Conservation (phyloP, 495 filamentous ascomycete species). For the Elaphomyces granulatus region DNA sequence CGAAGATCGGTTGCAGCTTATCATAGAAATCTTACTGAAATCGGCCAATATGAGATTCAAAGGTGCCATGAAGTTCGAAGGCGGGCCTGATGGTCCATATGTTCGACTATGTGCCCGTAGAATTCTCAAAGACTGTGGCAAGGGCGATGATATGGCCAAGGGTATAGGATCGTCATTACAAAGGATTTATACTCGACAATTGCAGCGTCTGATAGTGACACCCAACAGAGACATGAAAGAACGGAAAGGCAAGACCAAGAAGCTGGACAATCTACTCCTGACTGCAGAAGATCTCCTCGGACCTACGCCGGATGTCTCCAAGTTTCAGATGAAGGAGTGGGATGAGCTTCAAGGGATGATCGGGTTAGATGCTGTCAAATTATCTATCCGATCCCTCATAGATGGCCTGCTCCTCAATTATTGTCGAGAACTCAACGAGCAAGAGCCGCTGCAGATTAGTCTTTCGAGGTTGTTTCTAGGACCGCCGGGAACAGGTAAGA, state of each 20-base stretch:
- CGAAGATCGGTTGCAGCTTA: too few species aligned
- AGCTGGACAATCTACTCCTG: slow-evolving; percentile 11
- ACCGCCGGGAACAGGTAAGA: slow-evolving; percentile 41
- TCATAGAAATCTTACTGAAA: too few species aligned
- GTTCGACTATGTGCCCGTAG: slow-evolving; percentile 42
- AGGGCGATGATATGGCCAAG: slow-evolving; percentile 42
- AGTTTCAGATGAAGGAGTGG: slow-evolving; percentile 7
- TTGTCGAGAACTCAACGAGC: slow-evolving; percentile 8
- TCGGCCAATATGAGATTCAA: too few species aligned
- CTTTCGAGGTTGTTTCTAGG: slow-evolving; percentile 11
- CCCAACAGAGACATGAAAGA: too few species aligned
- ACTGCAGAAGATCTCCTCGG: slow-evolving; percentile 11
- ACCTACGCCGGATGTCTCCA: slow-evolving; percentile 3
- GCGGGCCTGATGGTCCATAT: slow-evolving; percentile 41
- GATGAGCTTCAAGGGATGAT: slow-evolving; percentile 6
- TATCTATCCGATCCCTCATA: slow-evolving; percentile 6
- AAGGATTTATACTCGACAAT: slow-evolving; percentile 37
- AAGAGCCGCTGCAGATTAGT: slow-evolving; percentile 5
- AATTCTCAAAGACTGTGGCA: slow-evolving; percentile 39
- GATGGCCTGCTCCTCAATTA: slow-evolving; percentile 9
- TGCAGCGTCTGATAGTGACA: slow-evolving; percentile 31
- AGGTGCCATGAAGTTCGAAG: slow-evolving; percentile 38
- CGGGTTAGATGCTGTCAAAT: slow-evolving; percentile 9
- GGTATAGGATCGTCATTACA: slow-evolving; percentile 37
- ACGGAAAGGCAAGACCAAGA: slow-evolving; percentile 11